phyloP scores from a whole-genome alignment of 2,329 filamentous ascomycete genomes.

The Arthrobotrys conoides region DNA sequence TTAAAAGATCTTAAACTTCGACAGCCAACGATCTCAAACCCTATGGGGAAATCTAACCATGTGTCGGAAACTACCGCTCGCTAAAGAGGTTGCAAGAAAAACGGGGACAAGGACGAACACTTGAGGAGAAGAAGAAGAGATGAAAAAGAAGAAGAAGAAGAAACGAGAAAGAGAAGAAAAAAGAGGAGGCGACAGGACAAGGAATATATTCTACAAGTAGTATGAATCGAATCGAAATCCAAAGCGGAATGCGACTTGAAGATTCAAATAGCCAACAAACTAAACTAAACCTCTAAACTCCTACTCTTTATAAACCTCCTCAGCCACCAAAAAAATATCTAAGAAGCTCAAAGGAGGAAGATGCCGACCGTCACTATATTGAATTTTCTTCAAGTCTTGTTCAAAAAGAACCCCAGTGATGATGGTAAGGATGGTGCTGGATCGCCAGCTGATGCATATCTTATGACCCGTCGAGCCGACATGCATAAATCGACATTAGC shows the following conservation, averaged over 20 bases:
- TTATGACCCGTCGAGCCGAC: slow-evolving; percentile 37
- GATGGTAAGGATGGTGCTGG: slow-evolving; percentile 7
- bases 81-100: neutral
- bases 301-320: neutral
- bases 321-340: slow-evolving; percentile 5
- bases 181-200: slow-evolving; percentile 15
- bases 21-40: neutral
- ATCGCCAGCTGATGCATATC: slow-evolving; percentile 42
- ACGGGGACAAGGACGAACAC: neutral
- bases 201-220: slow-evolving; percentile 7
- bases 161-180: slow-evolving; percentile 8
- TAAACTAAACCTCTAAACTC: neutral
- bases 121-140: neutral
- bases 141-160: neutral
- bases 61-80: too few species aligned
- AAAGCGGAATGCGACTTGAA: slow-evolving; percentile 17
- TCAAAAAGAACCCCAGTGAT: neutral
- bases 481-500: neutral
- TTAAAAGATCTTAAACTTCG: neutral
- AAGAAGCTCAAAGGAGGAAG: neutral
- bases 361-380: slow-evolving; percentile 5
- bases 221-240: neutral
- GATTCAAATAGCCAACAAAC: slow-evolving; percentile 1
- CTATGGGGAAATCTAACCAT: neutral
- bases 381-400: neutral